Evolutionary conservation across 176 grass and related monocot genomes (phyloP).

Genomic region (Pontederia crassipes): DNA sequence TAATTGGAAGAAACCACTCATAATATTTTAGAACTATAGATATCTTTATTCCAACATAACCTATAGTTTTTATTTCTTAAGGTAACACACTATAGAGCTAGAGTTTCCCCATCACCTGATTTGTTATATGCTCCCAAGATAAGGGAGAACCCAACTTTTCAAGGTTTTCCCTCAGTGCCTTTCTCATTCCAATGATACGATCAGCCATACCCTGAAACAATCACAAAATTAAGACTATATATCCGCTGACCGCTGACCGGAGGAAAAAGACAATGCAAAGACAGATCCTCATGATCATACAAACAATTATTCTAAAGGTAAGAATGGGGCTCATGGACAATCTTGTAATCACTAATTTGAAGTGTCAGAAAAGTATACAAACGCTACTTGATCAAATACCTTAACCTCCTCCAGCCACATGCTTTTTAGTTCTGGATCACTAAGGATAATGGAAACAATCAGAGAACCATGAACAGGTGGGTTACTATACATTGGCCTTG

Average conservation of each 20-base stretch:
- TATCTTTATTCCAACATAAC: background rate
- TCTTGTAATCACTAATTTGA: background rate
- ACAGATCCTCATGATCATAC: background rate
- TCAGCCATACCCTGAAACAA: constrained; percentile 73
- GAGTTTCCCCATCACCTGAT: constrained; percentile 53
- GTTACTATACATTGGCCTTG: constrained; percentile 97
- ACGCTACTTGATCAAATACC: constrained; percentile 29
- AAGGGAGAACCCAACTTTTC: constrained; percentile 67
- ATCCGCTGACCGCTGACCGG: background rate
- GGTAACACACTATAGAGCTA: constrained; percentile 2
- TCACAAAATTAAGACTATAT: background rate
- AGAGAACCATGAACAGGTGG: constrained; percentile 83
- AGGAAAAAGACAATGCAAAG: background rate
- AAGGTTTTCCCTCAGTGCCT: constrained; percentile 66
- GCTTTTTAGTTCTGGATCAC: constrained; percentile 77
- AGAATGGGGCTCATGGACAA: background rate
- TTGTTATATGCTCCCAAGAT: constrained; percentile 92
- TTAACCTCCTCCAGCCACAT: constrained; percentile 93
- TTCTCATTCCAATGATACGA: constrained; percentile 96
- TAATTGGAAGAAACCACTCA: no score
- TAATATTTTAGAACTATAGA: no score
- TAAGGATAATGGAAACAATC: constrained; percentile 83
- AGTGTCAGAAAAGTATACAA: background rate
- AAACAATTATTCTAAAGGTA: background rate
- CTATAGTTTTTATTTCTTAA: background rate